A percentile compares a stretch with the other conserved stretches of the same genome.
These are phyloP conservation scores for Diaporthe amygdali DNA, from an alignment of 2,329 filamentous ascomycete species.

Conservation along the genomic window DNA sequence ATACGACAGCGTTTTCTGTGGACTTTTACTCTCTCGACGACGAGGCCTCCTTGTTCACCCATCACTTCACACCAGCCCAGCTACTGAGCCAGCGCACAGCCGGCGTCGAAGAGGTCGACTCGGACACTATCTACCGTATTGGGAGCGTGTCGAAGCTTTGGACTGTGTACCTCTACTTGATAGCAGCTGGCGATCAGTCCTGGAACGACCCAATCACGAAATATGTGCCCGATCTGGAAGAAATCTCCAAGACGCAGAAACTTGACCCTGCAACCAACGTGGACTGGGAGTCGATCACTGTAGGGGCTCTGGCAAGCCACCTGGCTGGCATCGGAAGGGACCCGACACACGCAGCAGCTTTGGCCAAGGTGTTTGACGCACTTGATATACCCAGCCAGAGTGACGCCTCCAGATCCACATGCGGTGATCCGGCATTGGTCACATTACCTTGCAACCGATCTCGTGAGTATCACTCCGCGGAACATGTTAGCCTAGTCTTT, in stretches of 20 bases:
- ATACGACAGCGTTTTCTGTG: slow-evolving; percentile 20
- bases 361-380: background rate
- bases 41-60: slow-evolving; percentile 30
- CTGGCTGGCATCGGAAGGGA: slow-evolving; percentile 41
- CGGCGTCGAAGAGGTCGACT: slow-evolving; percentile 34
- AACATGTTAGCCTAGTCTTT: background rate
- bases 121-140: slow-evolving; percentile 44
- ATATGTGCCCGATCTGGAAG: slow-evolving; percentile 46
- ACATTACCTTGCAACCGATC: slow-evolving; percentile 23
- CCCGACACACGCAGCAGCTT: background rate
- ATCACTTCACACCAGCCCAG: slow-evolving; percentile 31
- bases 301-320: slow-evolving; percentile 43
- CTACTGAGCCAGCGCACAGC: slow-evolving; percentile 22
- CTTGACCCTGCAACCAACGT: slow-evolving; percentile 33
- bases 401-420: slow-evolving; percentile 4
- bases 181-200: slow-evolving; percentile 42
- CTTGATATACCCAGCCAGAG: slow-evolving; percentile 23
- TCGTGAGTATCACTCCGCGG: background rate
- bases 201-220: slow-evolving; percentile 47
- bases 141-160: slow-evolving; percentile 52
- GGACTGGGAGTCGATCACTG: slow-evolving; percentile 40
- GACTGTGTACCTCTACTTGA: slow-evolving; percentile 46
- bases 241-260: slow-evolving; percentile 11
- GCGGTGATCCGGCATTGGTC: slow-evolving; percentile 19
- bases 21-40: slow-evolving; percentile 27